Evolutionary conservation across 1,284 basidiomycete species (phyloP).

Genomic region (Calocybe gambosa): DNA sequence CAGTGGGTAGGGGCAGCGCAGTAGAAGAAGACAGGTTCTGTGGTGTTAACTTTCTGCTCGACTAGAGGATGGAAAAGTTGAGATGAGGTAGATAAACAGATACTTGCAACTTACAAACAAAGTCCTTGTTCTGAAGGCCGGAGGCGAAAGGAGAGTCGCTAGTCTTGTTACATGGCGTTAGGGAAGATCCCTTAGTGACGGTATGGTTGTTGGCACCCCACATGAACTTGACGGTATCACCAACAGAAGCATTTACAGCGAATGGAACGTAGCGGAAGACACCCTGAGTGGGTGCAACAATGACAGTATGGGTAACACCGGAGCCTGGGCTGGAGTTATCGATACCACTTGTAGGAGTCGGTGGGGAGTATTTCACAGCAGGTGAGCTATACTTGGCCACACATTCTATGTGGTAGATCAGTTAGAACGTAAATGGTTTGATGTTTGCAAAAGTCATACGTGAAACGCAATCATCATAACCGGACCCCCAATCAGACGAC

Average conservation of each 20-base stretch:
- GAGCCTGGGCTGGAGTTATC: conserved; percentile 30
- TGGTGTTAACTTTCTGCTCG: conserved; percentile 65
- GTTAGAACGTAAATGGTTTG: conserved; percentile 1
- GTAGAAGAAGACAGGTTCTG: conserved; percentile 66
- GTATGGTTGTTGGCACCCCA: conserved; percentile 74
- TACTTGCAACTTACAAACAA: conserved; percentile 42
- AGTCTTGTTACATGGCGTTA: conserved; percentile 67
- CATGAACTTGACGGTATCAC: conserved; percentile 68
- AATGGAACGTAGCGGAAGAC: conserved; percentile 71
- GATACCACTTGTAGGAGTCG: conserved; percentile 26
- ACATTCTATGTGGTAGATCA: conserved; percentile 44
- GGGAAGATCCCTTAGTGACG: conserved; percentile 65
- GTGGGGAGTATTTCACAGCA: conserved; percentile 33
- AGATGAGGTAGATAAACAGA: background rate
- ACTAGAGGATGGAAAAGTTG: conserved; percentile 28
- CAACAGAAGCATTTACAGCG: conserved; percentile 64
- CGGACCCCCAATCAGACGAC: conserved; percentile 48
- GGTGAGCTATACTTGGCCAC: conserved; percentile 49
- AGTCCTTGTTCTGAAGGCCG: conserved; percentile 55
- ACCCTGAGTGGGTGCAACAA: conserved; percentile 70
- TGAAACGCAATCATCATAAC: conserved; percentile 65
- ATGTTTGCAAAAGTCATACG: conserved; percentile 36
- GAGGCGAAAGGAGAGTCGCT: conserved; percentile 53
- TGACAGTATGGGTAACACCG: conserved; percentile 64
- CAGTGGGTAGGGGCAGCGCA: conserved; percentile 65